phyloP scores from a whole-genome alignment of 495 filamentous ascomycete genomes.

The Daldinia concentrica region DNA sequence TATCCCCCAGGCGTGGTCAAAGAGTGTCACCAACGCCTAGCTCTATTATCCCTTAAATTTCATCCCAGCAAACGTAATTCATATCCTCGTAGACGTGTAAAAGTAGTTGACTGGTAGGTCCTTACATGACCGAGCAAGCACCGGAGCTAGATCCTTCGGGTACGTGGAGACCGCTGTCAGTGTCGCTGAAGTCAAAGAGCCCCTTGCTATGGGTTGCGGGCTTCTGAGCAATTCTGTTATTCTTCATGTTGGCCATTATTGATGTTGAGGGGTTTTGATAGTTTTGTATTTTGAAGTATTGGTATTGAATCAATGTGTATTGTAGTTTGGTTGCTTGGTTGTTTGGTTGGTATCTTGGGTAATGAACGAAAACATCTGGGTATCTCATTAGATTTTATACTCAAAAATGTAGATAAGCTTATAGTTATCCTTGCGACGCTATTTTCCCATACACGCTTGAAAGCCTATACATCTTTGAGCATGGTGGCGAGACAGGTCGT shows the following conservation, averaged over 20 bases:
- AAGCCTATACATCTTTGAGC: background rate
- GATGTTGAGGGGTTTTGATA: background rate
- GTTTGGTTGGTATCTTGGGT: background rate
- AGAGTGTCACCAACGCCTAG: background rate
- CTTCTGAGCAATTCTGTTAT: constrained; percentile 21
- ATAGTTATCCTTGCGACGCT: background rate
- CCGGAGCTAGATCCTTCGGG: constrained; percentile 14
- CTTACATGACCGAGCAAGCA: constrained; percentile 34
- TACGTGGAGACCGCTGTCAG: constrained; percentile 15
- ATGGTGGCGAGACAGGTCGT: background rate
- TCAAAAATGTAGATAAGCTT: background rate
- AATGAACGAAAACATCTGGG: background rate
- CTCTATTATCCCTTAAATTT: background rate
- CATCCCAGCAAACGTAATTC: background rate
- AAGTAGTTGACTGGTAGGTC: background rate
- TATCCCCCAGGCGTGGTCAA: constrained; percentile 5
- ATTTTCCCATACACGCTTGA: background rate
- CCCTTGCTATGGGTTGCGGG: constrained; percentile 30
- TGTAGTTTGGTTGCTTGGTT: background rate
- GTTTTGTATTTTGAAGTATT: background rate
- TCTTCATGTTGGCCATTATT: constrained; percentile 30
- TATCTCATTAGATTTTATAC: background rate
- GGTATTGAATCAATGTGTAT: background rate
- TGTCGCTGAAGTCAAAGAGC: constrained; percentile 39
- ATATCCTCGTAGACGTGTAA: constrained; percentile 7